These are phyloP conservation scores for Sarcomyxa edulis DNA, from an alignment of 768 basidiomycete species.

Conservation along the genomic window DNA sequence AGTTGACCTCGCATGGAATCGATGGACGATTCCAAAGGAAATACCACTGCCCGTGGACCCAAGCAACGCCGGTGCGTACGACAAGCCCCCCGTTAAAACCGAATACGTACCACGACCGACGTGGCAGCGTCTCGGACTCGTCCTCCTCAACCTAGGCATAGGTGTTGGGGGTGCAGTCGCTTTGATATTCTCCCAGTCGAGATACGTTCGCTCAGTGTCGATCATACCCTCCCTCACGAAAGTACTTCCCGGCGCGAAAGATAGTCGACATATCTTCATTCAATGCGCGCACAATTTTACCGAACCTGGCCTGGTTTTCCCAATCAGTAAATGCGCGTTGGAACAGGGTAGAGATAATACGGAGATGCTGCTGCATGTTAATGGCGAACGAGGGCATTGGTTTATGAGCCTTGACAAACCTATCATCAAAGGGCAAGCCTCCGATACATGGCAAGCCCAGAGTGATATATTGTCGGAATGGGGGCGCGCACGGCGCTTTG, in stretches of 20 bases:
- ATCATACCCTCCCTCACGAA: slow-evolving; percentile 12
- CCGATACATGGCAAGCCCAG: too few species aligned
- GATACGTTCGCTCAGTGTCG: slow-evolving; percentile 26
- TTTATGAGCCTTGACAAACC: slow-evolving; percentile 23
- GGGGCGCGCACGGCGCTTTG: too few species aligned
- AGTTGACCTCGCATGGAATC: slow-evolving; percentile 29
- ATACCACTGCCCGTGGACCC: slow-evolving; percentile 11
- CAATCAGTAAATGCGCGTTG: slow-evolving; percentile 20
- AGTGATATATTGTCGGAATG: too few species aligned
- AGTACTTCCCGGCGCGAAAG: slow-evolving; percentile 7
- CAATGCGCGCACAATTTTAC: slow-evolving; percentile 25
- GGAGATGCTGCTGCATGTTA: slow-evolving; percentile 24
- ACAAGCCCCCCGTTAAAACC: slow-evolving; percentile 1
- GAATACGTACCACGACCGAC: slow-evolving; percentile 23
- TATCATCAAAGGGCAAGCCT: slow-evolving; percentile 18
- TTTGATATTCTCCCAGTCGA: slow-evolving; percentile 22
- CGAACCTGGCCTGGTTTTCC: slow-evolving; percentile 20
- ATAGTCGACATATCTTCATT: slow-evolving; percentile 21
- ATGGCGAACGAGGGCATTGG: slow-evolving; percentile 28
- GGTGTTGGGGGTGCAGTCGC: slow-evolving; percentile 24
- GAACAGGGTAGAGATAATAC: slow-evolving; percentile 24
- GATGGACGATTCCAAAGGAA: slow-evolving; percentile 22
- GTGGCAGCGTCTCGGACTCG: slow-evolving; percentile 28
- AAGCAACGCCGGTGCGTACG: slow-evolving; percentile 5
- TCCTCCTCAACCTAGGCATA: slow-evolving; percentile 21